Base-by-base conservation (phyloP, 192 early-diverging fungal genomes). In the Entomortierella beljakovae region DNA sequence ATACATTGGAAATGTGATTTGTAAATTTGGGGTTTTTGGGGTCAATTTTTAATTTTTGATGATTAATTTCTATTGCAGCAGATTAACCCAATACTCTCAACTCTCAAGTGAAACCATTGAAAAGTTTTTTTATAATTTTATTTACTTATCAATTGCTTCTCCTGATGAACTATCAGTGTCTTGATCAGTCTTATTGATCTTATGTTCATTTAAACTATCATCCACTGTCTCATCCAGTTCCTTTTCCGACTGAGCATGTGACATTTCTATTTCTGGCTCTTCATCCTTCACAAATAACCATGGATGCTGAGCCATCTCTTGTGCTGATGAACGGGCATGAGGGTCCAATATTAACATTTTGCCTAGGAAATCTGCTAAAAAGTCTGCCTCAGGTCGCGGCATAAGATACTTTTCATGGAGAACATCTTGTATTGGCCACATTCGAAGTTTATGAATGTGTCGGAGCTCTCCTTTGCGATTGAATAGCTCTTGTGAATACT, bases 381-480 rank as follows among this genome's bases (percentile, higher is more conserved):
- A 88, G n/a, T 94, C 87, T 16, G 96, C 88, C 16, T 97, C 92
- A 29, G 81, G 79, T 9, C 83, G 81, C 53, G 83, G 71, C 68
- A 94, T 94, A 23, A 88, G 84, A 79, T 98, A 97, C 72, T 99
- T 97, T 77, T 97, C 95, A 64, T 89, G 86, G 23, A 99, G 81
- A 4, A 98, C 94, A 62, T 97, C 94, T 23, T 87, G 73, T 16
- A 99, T 81, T 43, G 88, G 83, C 92, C 96, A 97, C 67, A 90
- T 87, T 33, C 94, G 89, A 26, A 99, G 88, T 64, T 90, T 91
- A 70, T 89, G 91, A 59, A 99, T 99, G 57, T 97, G 91, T 15
- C 95, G 90, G 57, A 99, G 86, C 69, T 97, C 91, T 28, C 95
- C 96, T 68, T 91, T 88, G 35, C 94, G 89, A 74, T 96, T 97